phyloP scores from a whole-genome alignment of 2,329 filamentous ascomycete species.

The Capronia coronata region DNA sequence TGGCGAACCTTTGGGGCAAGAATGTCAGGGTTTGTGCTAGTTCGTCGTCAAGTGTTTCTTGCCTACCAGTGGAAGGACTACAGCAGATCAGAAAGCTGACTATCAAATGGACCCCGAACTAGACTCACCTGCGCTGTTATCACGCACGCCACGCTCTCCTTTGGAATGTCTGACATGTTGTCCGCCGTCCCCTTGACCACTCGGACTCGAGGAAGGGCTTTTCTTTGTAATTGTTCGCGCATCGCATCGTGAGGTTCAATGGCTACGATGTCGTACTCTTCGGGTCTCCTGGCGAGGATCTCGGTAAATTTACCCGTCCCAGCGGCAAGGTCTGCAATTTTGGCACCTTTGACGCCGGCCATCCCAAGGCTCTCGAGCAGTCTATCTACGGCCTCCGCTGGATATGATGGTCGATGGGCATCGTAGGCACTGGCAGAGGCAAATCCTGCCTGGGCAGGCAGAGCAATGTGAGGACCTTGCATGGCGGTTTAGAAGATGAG shows the following conservation, averaged over 20 bases:
- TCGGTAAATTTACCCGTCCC: slow-evolving; percentile 68
- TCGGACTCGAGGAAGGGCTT: slow-evolving; percentile 50
- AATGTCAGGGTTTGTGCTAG: slow-evolving; percentile 1
- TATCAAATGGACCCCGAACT: background rate
- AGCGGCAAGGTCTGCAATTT: slow-evolving; percentile 52
- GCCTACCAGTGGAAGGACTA: slow-evolving; percentile 49
- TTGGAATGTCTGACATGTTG: slow-evolving; percentile 44
- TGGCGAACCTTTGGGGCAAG: slow-evolving; percentile 60
- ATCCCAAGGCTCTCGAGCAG: slow-evolving; percentile 55
- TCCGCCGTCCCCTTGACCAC: slow-evolving; percentile 55
- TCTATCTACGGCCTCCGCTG: slow-evolving; percentile 49
- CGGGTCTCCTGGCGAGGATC: slow-evolving; percentile 51
- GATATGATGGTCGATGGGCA: slow-evolving; percentile 61
- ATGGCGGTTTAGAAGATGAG: background rate
- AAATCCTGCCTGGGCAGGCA: slow-evolving; percentile 50
- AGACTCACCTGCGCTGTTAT: slow-evolving; percentile 60
- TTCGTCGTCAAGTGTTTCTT: slow-evolving; percentile 2
- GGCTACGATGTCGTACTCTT: slow-evolving; percentile 55
- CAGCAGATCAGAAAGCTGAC: slow-evolving; percentile 3
- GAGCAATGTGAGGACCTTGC: background rate
- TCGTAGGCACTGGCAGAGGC: slow-evolving; percentile 60
- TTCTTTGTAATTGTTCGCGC: slow-evolving; percentile 54
- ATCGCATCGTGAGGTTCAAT: slow-evolving; percentile 63
- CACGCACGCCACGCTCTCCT: slow-evolving; percentile 57
- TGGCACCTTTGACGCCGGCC: slow-evolving; percentile 41